Conservation (phyloP, 768 basidiomycete genomes). For the Tricholoma terreum region DNA sequence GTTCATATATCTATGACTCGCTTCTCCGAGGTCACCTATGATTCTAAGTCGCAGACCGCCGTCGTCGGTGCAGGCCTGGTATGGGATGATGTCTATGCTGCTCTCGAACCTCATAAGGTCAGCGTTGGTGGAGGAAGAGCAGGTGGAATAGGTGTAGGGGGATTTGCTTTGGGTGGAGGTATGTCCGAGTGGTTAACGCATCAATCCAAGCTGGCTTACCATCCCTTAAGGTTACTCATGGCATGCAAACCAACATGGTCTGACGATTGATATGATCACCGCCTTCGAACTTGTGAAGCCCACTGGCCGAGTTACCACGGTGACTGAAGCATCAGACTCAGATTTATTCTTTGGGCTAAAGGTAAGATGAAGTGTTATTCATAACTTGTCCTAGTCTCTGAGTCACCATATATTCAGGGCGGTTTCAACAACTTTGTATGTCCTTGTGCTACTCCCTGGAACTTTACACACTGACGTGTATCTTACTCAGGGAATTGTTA, state of each 20-base stretch:
- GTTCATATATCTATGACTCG: slow-evolving; percentile 55
- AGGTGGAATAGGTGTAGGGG: slow-evolving; percentile 56
- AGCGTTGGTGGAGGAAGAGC: slow-evolving; percentile 61
- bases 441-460: background rate
- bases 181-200: slow-evolving; percentile 34
- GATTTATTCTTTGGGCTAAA: slow-evolving; percentile 43
- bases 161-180: slow-evolving; percentile 59
- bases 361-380: slow-evolving; percentile 18
- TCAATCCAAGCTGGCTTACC: slow-evolving; percentile 26
- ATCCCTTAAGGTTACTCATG: slow-evolving; percentile 54
- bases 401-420: slow-evolving; percentile 37
- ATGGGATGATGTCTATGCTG: slow-evolving; percentile 64
- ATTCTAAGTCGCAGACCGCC: slow-evolving; percentile 36
- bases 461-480: background rate
- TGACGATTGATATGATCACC: slow-evolving; percentile 55
- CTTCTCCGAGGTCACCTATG: slow-evolving; percentile 45
- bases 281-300: slow-evolving; percentile 58
- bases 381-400: background rate
- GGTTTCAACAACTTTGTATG: slow-evolving; percentile 58
- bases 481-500: slow-evolving; percentile 50
- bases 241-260: slow-evolving; percentile 57
- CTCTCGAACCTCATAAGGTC: slow-evolving; percentile 45
- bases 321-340: slow-evolving; percentile 31
- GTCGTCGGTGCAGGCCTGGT: slow-evolving; percentile 45
- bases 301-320: slow-evolving; percentile 40